Evolutionary conservation across 73 alveolate species (phyloP).

Genomic region (Paramecium caudatum): DNA sequence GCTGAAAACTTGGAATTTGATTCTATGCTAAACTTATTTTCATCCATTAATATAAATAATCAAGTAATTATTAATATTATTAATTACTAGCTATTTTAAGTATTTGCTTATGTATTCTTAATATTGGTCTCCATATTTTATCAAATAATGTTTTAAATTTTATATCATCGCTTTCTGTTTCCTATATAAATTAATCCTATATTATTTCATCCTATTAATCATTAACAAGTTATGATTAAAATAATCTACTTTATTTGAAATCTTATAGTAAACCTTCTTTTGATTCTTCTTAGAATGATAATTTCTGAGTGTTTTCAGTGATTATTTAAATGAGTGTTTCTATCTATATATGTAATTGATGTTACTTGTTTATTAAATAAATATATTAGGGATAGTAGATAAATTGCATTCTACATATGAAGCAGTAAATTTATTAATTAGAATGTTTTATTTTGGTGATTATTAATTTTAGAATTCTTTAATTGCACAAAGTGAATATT

Average conservation of each 20-base stretch:
- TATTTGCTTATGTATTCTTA: not conserved
- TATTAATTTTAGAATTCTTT: not conserved
- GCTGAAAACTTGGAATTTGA: not conserved
- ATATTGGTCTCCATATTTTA: conserved; percentile 52
- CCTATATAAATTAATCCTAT: not conserved
- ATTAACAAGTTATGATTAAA: conserved; percentile 9
- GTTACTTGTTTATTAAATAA: conserved; percentile 49
- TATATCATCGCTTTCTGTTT: conserved; percentile 17
- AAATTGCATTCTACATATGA: conserved; percentile 1
- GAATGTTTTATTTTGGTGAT: conserved; percentile 33
- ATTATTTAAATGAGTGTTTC: conserved; percentile 23
- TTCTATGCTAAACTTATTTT: not conserved
- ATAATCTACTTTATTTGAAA: not conserved
- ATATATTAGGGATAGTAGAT: not conserved
- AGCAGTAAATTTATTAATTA: conserved; percentile 6
- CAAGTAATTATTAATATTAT: not conserved
- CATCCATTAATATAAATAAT: conserved; percentile 4
- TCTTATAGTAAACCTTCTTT: not conserved
- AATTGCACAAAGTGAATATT: not conserved
- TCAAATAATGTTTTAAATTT: conserved; percentile 36
- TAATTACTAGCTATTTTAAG: conserved; percentile 52
- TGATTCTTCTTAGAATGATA: not conserved
- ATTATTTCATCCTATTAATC: not conserved
- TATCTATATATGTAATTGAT: not conserved
- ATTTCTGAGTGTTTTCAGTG: conserved; percentile 4